Evolutionary conservation across 2,329 filamentous ascomycete genomes (phyloP), one percentile per base, ranked within the genome.

Genomic region (Aspergillus pseudoterreus): DNA sequence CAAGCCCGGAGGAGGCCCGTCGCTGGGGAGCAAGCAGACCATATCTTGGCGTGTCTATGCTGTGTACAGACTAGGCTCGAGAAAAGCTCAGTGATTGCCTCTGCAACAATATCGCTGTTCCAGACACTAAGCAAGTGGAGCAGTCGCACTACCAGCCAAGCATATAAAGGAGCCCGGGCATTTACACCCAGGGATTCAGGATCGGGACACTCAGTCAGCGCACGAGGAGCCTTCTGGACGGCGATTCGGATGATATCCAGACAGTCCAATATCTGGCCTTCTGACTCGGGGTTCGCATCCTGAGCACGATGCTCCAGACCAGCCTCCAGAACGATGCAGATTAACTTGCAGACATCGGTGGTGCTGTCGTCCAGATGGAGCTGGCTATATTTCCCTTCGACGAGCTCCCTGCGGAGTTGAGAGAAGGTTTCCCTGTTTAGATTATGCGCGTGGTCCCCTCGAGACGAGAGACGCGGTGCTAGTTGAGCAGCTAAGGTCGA

Each of bases 401-500:
- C 65, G 19, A 83, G 80, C 59, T 85, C 83, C 56, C 84, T 83
- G 22, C 92, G 78, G 2, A 96, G 79, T 47, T 85, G 83, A 56
- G 87, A 85, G 57, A 96, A 86, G 45, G 90, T 87, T 59, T 85
- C 83, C 53, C 83, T 85, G 61, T 87, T 84, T 61, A 86, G 81
- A 47, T 81, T 81, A 62, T 82, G 80, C 48, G 81, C 80, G 42
- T 81, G 82, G 55, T 78, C 80, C 47, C 81, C 78, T 45, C 82
- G 82, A 19, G 86, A 81, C 41, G 87, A 83, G 56, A 91, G 84
- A 67, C 89, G 90, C 66, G 89, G 86, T 57, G 94, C 90, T 51
- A 96, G 84, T 70, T 95, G 89, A 11, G 90, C 90, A 47, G 92
- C 90, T 63, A 96, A 80, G 9, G 91, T 95, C 14, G 92, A 96